Conservation (phyloP, 352 stramenopile genomes). For the Pythium pectinolyticum region DNA sequence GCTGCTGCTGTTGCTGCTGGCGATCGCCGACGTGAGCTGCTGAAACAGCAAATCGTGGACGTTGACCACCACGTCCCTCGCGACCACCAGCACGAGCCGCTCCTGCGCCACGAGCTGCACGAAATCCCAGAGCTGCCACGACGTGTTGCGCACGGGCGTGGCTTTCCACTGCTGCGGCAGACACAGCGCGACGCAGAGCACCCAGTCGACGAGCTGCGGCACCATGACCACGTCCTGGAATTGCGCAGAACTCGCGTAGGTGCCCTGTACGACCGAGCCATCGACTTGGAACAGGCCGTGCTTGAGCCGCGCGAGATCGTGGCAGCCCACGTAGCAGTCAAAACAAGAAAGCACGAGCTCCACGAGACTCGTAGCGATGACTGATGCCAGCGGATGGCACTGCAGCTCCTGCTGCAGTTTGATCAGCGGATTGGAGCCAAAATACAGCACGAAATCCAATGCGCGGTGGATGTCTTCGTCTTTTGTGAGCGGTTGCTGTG, state of each 20-base stretch:
- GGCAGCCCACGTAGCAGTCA: constrained; percentile 42
- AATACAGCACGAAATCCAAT: constrained; percentile 60
- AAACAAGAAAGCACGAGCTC: constrained; percentile 59
- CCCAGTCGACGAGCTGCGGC: constrained; percentile 43
- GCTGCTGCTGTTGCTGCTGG: constrained; percentile 10
- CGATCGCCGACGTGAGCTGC: constrained; percentile 41
- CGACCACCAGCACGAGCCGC: constrained; percentile 44
- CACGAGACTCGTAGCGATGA: constrained; percentile 33
- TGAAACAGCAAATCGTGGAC: constrained; percentile 61
- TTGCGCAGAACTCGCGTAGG: constrained; percentile 15
- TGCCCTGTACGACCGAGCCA: constrained; percentile 10
- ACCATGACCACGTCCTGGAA: constrained; percentile 33
- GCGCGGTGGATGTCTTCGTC: constrained; percentile 35
- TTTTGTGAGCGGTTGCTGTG: not conserved
- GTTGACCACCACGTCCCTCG: constrained; percentile 49
- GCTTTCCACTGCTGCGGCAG: constrained; percentile 33
- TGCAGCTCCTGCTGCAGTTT: constrained; percentile 64
- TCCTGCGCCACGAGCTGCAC: constrained; percentile 52
- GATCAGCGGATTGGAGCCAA: constrained; percentile 52
- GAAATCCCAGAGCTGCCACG: constrained; percentile 53
- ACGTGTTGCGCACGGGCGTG: constrained; percentile 17
- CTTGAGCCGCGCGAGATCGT: constrained; percentile 53
- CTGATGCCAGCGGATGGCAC: constrained; percentile 34
- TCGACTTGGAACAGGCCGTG: constrained; percentile 54
- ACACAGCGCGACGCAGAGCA: constrained; percentile 55